Base-by-base conservation (phyloP, 2,329 filamentous ascomycete genomes). In the Ceratocystis lukuohia region DNA sequence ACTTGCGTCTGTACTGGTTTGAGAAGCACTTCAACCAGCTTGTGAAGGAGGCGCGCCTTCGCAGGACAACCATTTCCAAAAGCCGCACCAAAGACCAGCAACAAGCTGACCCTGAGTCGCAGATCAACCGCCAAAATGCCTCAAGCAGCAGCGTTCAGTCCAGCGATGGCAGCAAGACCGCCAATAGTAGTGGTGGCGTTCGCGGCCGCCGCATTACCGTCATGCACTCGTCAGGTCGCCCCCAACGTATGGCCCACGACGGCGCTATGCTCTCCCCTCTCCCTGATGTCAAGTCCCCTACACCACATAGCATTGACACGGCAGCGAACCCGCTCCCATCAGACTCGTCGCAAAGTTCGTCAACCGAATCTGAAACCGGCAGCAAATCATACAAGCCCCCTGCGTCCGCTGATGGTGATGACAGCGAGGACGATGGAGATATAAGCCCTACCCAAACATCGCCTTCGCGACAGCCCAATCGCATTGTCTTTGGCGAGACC, bases 1-100 rank as follows among this genome's bases (percentile, higher is more conserved):
- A 96, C 71, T 81, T 97, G 15, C 88, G 94, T 30, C 80, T 99
- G 1, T 96, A 96, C 76, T 99, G 93, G 93, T 99, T 99, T 74
- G 92, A 99, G 76, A 96, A 95, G 75, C 85, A 92, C 6, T 97
- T 99, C 73, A 88, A 96, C 73, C 82, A 89, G 71, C 83, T 96
- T 70, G 91, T 88, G 15, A 81, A 81, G 44, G 89, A 96, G 71
- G 86, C 89, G 1, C 84, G 85, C 65, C 80, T 77, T 56, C 79
- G 86, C 65, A 84, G 92, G 65, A 80, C 82, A 65, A 88, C 82
- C 45, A 75, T 87, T n/a, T 78, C 88, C 72, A 76, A 84, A 77
- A 76, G 87, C 73, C 61, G 67, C 20, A 44, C 61, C 30, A 68
- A 68, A 56, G 67, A 68, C 37, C 50, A 45, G 59, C 76, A 79